phyloP scores from a whole-genome alignment of 2,329 filamentous ascomycete species.

The Hymenoscyphus infarciens region DNA sequence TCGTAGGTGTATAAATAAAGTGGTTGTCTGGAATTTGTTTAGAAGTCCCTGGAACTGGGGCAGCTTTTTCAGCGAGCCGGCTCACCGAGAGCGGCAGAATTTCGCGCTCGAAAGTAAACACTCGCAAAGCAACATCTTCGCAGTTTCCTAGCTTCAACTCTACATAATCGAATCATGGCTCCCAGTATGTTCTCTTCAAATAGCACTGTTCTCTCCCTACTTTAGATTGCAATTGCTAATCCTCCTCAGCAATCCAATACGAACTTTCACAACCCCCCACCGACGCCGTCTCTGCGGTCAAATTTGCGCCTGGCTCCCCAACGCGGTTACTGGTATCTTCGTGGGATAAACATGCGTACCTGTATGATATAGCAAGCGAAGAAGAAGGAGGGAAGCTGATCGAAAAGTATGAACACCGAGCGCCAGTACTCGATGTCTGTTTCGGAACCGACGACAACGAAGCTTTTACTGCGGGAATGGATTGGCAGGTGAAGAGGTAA shows the following conservation, averaged over 20 bases:
- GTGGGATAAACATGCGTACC: slow-evolving; percentile 89
- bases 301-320: slow-evolving; percentile 75
- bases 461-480: slow-evolving; percentile 81
- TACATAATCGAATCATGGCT: slow-evolving; percentile 34
- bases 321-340: slow-evolving; percentile 82
- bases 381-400: slow-evolving; percentile 56
- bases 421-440: slow-evolving; percentile 86
- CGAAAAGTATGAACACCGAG: slow-evolving; percentile 73
- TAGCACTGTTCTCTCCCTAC: background rate
- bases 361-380: slow-evolving; percentile 70
- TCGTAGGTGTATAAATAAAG: too few species aligned
- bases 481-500: slow-evolving; percentile 78
- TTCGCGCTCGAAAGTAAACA: slow-evolving; percentile 7
- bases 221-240: slow-evolving; percentile 15
- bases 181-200: slow-evolving; percentile 37
- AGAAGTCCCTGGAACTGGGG: background rate
- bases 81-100: slow-evolving; percentile 7
- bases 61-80: background rate
- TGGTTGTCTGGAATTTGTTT: background rate
- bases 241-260: slow-evolving; percentile 63
- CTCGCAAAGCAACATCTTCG: background rate
- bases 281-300: slow-evolving; percentile 83
- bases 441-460: slow-evolving; percentile 81
- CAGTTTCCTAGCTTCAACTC: background rate
- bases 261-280: slow-evolving; percentile 77